Percentiles rank a stretch among this genome's conserved stretches.
phyloP scores from a whole-genome alignment of 106 monocot species.

The Apostasia shenzhenica region DNA sequence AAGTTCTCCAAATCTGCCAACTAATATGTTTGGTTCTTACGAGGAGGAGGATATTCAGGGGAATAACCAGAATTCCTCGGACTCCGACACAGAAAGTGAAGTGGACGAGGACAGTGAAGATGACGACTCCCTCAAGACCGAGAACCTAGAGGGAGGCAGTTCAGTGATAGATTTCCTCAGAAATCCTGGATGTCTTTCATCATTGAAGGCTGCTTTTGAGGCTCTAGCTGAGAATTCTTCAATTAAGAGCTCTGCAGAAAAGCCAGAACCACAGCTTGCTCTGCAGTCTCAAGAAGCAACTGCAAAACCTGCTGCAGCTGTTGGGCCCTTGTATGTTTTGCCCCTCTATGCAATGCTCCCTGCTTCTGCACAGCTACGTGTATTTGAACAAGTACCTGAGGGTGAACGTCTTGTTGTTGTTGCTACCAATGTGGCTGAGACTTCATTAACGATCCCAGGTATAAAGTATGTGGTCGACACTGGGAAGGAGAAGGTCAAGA shows the following conservation, averaged over 20 bases:
- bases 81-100: slow-evolving; percentile 51
- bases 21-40: slow-evolving; percentile 46
- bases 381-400: slow-evolving; percentile 72
- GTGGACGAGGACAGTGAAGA: slow-evolving; percentile 34
- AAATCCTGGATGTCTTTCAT: slow-evolving; percentile 44
- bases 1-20: slow-evolving; percentile 16
- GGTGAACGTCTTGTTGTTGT: slow-evolving; percentile 82
- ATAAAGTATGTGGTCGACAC: slow-evolving; percentile 98
- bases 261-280: slow-evolving; percentile 8
- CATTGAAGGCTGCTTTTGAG: slow-evolving; percentile 78
- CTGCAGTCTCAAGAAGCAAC: slow-evolving; percentile 7
- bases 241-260: slow-evolving; percentile 7
- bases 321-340: slow-evolving; percentile 51
- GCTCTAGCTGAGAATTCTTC: slow-evolving; percentile 32
- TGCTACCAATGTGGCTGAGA: slow-evolving; percentile 97
- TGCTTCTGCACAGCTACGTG: slow-evolving; percentile 68
- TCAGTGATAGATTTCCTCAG: slow-evolving; percentile 38
- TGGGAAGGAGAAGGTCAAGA: slow-evolving; percentile 93
- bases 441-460: slow-evolving; percentile 92
- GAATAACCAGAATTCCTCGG: slow-evolving; percentile 30
- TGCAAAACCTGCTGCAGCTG: slow-evolving; percentile 5
- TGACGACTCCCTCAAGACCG: slow-evolving; percentile 18
- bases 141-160: slow-evolving; percentile 21
- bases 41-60: slow-evolving; percentile 37
- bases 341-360: slow-evolving; percentile 96